Percentiles rank a stretch among this genome's conserved stretches.
These are phyloP conservation scores for Cercospora sojina DNA, from an alignment of 2,329 filamentous ascomycete species.

Conservation along the genomic window DNA sequence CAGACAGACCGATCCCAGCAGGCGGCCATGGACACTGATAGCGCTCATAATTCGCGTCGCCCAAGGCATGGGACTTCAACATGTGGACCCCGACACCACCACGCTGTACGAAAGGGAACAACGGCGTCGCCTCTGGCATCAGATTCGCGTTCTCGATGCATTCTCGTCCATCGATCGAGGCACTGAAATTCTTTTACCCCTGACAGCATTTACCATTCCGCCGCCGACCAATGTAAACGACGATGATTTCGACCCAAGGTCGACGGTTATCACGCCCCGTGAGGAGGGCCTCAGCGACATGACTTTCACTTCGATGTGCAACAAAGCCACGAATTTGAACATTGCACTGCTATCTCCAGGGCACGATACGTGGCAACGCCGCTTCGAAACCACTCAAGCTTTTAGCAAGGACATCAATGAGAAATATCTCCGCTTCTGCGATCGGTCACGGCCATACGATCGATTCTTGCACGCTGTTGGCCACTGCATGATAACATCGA, in stretches of 20 bases:
- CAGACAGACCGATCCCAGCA: conserved; percentile 31
- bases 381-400: conserved; percentile 31
- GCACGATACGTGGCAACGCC: conserved; percentile 31
- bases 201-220: conserved; percentile 26
- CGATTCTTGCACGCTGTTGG: conserved; percentile 27
- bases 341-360: conserved; percentile 24
- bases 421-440: conserved; percentile 32
- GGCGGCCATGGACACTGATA: conserved; percentile 35
- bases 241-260: conserved; percentile 31
- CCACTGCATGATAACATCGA: conserved; percentile 24
- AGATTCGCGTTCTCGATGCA: conserved; percentile 35
- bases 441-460: conserved; percentile 27
- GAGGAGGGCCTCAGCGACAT: conserved; percentile 31
- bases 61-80: conserved; percentile 34
- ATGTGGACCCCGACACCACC: conserved; percentile 26
- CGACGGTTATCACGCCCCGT: conserved; percentile 22
- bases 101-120: conserved; percentile 35
- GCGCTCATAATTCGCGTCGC: conserved; percentile 36
- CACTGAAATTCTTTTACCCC: conserved; percentile 30
- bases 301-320: conserved; percentile 29
- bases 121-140: conserved; percentile 36
- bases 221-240: conserved; percentile 37
- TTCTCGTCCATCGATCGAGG: conserved; percentile 35
- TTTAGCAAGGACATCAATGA: conserved; percentile 29
- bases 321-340: conserved; percentile 15